Percentiles rank a stretch among this genome's conserved stretches.
Evolutionary conservation across 352 stramenopile genomes (phyloP).

Genomic region (Globisporangium mamillatum): DNA sequence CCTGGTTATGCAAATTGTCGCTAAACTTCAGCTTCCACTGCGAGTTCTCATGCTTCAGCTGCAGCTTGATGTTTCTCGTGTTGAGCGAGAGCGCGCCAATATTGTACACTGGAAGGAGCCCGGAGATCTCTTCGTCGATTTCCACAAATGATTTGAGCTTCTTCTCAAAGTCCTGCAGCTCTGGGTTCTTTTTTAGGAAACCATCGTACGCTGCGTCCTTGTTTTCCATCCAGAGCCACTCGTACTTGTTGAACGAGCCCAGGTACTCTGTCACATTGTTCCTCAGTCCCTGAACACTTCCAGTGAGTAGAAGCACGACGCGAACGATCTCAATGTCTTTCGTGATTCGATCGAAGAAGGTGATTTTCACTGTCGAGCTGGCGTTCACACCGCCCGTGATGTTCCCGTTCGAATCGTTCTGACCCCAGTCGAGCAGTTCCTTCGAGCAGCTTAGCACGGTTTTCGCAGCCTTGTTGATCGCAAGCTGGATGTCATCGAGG

Average conservation of each 20-base stretch:
- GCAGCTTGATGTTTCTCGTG: constrained; percentile 95
- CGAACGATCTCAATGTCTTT: constrained; percentile 99
- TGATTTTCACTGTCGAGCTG: constrained; percentile 41
- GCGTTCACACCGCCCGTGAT: neutral
- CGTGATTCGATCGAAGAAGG: constrained; percentile 98
- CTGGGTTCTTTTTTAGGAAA: constrained; percentile 93
- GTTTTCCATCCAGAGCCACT: constrained; percentile 98
- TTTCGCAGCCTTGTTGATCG: constrained; percentile 96
- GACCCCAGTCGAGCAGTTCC: constrained; percentile 93
- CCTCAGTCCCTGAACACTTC: constrained; percentile 95
- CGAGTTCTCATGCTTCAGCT: constrained; percentile 95
- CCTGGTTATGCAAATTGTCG: constrained; percentile 95
- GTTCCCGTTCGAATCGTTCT: constrained; percentile 46
- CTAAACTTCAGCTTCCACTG: constrained; percentile 98
- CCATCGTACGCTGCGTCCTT: constrained; percentile 94
- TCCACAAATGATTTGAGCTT: constrained; percentile 95
- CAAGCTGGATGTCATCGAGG: constrained; percentile 97
- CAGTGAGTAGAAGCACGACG: constrained; percentile 95
- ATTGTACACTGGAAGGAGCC: constrained; percentile 87
- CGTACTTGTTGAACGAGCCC: constrained; percentile 92
- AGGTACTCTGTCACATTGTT: constrained; percentile 98
- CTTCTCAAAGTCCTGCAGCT: constrained; percentile 96
- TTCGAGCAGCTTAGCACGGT: constrained; percentile 97
- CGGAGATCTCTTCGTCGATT: constrained; percentile 94
- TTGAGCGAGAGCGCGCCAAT: constrained; percentile 97